phyloP scores from a whole-genome alignment of 2,329 filamentous ascomycete species.

The Hymenoscyphus repandus region DNA sequence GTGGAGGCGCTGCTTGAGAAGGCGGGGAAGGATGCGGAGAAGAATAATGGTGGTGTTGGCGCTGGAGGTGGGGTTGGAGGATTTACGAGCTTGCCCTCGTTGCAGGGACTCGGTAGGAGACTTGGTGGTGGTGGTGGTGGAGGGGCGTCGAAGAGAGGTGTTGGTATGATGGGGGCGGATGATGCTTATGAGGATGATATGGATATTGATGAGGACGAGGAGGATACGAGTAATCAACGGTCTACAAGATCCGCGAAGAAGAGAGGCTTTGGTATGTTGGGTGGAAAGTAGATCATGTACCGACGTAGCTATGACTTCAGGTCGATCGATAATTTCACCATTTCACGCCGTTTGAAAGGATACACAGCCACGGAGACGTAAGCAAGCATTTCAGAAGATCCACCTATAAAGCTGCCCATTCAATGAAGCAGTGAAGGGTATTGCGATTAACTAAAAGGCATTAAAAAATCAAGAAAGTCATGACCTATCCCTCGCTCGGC shows the following conservation, averaged over 20 bases:
- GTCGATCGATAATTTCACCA: too few species aligned
- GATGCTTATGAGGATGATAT: constrained; percentile 36
- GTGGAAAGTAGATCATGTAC: not conserved
- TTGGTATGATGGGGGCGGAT: constrained; percentile 47
- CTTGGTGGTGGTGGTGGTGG: constrained; percentile 14
- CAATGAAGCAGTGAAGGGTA: constrained; percentile 2
- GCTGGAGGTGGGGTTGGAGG: too few species aligned
- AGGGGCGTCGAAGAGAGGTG: constrained; percentile 17
- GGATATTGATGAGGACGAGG: constrained; percentile 52
- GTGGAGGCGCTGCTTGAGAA: constrained; percentile 32
- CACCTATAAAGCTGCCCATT: not conserved
- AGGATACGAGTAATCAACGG: constrained; percentile 41
- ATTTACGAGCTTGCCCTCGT: constrained; percentile 4
- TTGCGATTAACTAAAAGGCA: constrained; percentile 1
- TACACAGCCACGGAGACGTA: not conserved
- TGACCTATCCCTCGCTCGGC: not conserved
- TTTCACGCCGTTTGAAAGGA: too few species aligned
- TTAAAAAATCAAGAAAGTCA: not conserved
- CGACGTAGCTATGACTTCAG: too few species aligned
- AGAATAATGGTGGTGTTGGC: constrained; percentile 37
- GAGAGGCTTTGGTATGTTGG: constrained; percentile 31
- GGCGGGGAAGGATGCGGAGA: constrained; percentile 42
- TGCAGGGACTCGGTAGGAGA: constrained; percentile 33
- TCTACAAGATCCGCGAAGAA: constrained; percentile 50
- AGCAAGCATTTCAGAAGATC: not conserved